Base-by-base conservation (phyloP, 768 basidiomycete species). In the Suillus paluster region DNA sequence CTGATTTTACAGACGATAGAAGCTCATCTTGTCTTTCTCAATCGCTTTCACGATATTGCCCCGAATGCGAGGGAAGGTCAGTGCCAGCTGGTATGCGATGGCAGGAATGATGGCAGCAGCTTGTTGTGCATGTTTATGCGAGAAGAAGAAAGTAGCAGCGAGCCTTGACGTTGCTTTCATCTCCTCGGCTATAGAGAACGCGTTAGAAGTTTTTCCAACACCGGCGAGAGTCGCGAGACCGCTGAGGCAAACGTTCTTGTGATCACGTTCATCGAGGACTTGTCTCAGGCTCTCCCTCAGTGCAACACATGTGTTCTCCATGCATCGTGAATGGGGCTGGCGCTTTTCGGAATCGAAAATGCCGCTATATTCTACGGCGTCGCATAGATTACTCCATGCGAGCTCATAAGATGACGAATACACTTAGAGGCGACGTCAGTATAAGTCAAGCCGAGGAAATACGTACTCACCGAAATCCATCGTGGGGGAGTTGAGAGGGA, bases 141-240 rank as follows among this genome's bases (percentile, higher is more conserved):
- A 60, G 23, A 68, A 68, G 65, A 68, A 68, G n/a, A 68, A 68
- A 1, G 61, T 60, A n/a, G 63, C 67, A 17, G 60, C 67, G 6
- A 68, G 65, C 39, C 62, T 64, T 8, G 19, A 3, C 19, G 57
- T 62, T 30, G 11, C 12, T 45, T 45, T 45, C 44, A 23, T 11
- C 44, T 45, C 44, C 44, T 45, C 44, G 2, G 44, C 21, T 45
- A 45, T 12, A 21, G 44, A n/a, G 44, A 45, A 45, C 21, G 21
- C 21, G 10, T 23, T 12, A 11, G 44, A 23, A 12, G 44, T 5
- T 23, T 45, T 23, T 0, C 44, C 44, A 23, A 45, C 21, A 23
- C 44, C 44, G 11, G 44, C 44, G 21, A n/a, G n/a, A n/a, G n/a
- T n/a, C n/a, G n/a, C n/a, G n/a, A 23, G 21, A 2, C 44, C 44